Conservation (phyloP, 805 yeast species). For the Schwanniomyces vanrijiae region DNA sequence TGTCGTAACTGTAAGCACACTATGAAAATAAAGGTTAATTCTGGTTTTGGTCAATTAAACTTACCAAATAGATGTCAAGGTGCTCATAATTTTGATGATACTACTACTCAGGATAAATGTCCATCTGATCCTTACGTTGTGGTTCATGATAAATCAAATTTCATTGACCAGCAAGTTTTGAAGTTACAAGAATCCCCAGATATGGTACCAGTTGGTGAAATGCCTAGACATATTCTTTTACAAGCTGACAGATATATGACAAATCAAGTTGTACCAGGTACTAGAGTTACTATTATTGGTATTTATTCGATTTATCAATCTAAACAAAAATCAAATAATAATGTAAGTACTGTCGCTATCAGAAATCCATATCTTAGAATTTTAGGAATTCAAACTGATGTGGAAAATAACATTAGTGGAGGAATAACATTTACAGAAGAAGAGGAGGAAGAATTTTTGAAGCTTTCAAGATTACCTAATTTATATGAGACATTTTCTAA, state of each 20-base stretch:
- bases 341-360: constrained; percentile 70
- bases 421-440: constrained; percentile 74
- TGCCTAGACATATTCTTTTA: constrained; percentile 90
- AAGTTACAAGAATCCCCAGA: constrained; percentile 98
- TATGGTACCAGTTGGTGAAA: constrained; percentile 97
- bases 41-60: constrained; percentile 70
- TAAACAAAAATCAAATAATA: constrained; percentile 54
- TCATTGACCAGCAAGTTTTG: constrained; percentile 91
- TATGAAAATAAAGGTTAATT: constrained; percentile 55
- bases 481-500: constrained; percentile 81
- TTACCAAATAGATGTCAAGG: constrained; percentile 68
- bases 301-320: constrained; percentile 85
- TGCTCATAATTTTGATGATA: constrained; percentile 40
- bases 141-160: constrained; percentile 90
- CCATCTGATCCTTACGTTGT: constrained; percentile 92
- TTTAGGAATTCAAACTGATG: constrained; percentile 81
- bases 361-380: constrained; percentile 89
- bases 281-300: constrained; percentile 88
- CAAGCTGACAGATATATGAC: constrained; percentile 89
- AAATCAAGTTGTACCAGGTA: constrained; percentile 91
- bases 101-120: constrained; percentile 62
- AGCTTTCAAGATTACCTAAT: constrained; percentile 78
- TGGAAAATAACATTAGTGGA: constrained; percentile 67
- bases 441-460: constrained; percentile 89
- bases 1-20: constrained; percentile 89